Evolutionary conservation across 2,329 filamentous ascomycete species (phyloP), one percentile per base, ranked within the genome.

Genomic region (Phaeosphaeriaceae sp.): DNA sequence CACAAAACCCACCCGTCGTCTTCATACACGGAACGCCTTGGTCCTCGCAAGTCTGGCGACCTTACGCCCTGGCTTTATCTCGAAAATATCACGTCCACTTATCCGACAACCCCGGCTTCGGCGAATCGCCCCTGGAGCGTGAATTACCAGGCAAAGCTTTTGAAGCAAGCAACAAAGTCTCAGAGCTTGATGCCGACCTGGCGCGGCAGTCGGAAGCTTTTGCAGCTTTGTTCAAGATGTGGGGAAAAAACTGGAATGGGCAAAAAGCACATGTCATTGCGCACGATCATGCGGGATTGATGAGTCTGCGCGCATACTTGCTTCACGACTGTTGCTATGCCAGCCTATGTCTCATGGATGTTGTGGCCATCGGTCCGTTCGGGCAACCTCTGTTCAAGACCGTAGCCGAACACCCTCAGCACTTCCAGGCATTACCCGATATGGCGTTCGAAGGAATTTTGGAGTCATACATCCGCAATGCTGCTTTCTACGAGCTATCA

Each of bases 1-100:
- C 52, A 9, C 21, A 21, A 9, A 55, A 51, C 5, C 60, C 53
- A 27, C 66, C 64, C 20, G 49, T 68, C 4, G 53, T 66, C 47
- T 66, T 67, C 49, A 62, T 68, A 31, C 66, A 68, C 36, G 66
- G 66, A n/a, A 68, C 66, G 1, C 64, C 66, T n/a, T 68, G 66
- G 66, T 61, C 62, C n/a, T 67, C 62, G 13, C 65, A 54, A 17
- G 61, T 66, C 46, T 69, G 65, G 64, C 17, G 20, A 3, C 59
- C 64, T n/a, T 60, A 60, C 44, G 64, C 66, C 5, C 52, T 57
- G 13, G 53, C 62, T 25, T 48, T 68, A 22, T 63, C 64, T 4
- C 52, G 53, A 13, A 25, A 57, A 21, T 66, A 56, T 44, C 64
- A 61, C 54, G 60, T 67, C 15, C 65, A 67, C 44, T 54, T 68